These are phyloP conservation scores for Leucoagaricus sp. DNA, from an alignment of 1,284 basidiomycete species.

Conservation along the genomic window DNA sequence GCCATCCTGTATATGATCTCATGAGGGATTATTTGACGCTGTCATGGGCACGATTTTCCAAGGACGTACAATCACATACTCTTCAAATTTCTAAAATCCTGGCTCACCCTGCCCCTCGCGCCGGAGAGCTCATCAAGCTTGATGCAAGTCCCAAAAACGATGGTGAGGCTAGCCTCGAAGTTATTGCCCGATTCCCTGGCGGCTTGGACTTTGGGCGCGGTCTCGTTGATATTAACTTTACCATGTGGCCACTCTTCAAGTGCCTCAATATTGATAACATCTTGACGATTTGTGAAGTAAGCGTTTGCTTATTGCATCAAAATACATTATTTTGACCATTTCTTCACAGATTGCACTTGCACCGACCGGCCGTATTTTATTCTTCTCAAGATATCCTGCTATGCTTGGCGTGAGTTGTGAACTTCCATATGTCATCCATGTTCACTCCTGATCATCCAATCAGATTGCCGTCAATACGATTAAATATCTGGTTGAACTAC, in stretches of 20 bases:
- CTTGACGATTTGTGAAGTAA: conserved; percentile 88
- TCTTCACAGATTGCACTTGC: conserved; percentile 83
- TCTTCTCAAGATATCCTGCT: conserved; percentile 88
- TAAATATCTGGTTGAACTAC: conserved; percentile 90
- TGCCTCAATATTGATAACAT: conserved; percentile 94
- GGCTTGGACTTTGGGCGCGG: conserved; percentile 84
- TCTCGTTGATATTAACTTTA: conserved; percentile 87
- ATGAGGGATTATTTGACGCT: conserved; percentile 93
- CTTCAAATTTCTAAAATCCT: conserved; percentile 84
- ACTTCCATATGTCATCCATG: neutral
- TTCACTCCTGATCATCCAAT: neutral
- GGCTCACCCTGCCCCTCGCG: conserved; percentile 81
- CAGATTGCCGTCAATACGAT: conserved; percentile 86
- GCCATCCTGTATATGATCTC: conserved; percentile 89
- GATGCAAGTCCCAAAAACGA: conserved; percentile 68
- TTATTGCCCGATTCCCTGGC: conserved; percentile 83
- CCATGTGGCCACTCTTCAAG: conserved; percentile 97
- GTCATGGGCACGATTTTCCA: conserved; percentile 91
- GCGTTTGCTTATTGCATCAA: conserved; percentile 18
- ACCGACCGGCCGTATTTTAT: conserved; percentile 90
- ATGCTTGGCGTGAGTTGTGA: conserved; percentile 73
- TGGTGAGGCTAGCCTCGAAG: conserved; percentile 72
- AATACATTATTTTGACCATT: conserved; percentile 6
- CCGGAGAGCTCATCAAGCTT: conserved; percentile 81
- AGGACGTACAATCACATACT: conserved; percentile 87